Evolutionary conservation across 2,329 filamentous ascomycete genomes (phyloP).

Genomic region (Ilyonectria mors-panacis): DNA sequence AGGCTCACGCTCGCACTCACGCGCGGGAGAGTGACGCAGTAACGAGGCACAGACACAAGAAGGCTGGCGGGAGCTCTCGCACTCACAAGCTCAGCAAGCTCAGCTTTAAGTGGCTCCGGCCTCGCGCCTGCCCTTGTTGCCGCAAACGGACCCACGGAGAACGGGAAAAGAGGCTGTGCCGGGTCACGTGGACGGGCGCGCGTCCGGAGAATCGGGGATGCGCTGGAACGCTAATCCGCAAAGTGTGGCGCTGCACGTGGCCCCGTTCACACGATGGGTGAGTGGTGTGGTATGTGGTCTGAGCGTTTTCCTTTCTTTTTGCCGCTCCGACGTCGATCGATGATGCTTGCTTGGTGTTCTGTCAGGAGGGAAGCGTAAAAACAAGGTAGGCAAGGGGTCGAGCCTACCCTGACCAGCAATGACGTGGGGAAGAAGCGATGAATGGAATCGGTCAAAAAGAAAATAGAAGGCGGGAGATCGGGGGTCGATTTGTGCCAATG

Average conservation of each 20-base stretch:
- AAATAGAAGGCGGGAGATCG: slow-evolving; percentile 8
- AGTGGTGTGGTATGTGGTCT: slow-evolving; percentile 11
- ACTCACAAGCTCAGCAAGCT: slow-evolving; percentile 32
- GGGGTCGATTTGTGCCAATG: slow-evolving; percentile 21
- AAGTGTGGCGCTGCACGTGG: slow-evolving; percentile 18
- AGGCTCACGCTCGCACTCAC: slow-evolving; percentile 16
- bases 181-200: slow-evolving; percentile 36
- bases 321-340: not conserved
- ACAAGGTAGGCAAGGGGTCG: not conserved
- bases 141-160: slow-evolving; percentile 40
- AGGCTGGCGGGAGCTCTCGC: slow-evolving; percentile 9
- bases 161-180: slow-evolving; percentile 6
- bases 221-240: slow-evolving; percentile 24
- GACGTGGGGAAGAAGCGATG: not conserved
- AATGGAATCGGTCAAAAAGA: not conserved
- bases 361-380: not conserved
- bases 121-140: slow-evolving; percentile 24
- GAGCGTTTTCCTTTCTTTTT: not conserved
- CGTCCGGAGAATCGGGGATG: slow-evolving; percentile 2
- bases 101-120: slow-evolving; percentile 36
- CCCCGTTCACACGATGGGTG: slow-evolving; percentile 16
- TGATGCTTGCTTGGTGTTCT: not conserved
- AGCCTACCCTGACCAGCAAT: not conserved
- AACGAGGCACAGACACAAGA: slow-evolving; percentile 33
- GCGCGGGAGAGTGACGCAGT: slow-evolving; percentile 46